Conservation (phyloP, 306 rosid genomes). For the Castanopsis chinensis region DNA sequence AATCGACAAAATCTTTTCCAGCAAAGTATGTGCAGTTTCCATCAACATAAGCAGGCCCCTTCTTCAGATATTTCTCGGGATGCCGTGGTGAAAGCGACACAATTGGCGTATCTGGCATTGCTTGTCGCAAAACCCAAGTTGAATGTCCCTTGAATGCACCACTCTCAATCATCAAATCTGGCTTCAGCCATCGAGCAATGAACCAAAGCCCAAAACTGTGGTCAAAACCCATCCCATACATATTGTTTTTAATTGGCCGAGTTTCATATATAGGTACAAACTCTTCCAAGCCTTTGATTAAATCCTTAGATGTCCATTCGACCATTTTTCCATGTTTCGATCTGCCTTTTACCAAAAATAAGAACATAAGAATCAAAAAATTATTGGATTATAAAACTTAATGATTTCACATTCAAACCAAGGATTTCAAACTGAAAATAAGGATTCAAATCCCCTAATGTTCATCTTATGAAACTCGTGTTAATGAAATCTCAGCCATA, state of each 20-base stretch:
- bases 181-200: conserved; percentile 86
- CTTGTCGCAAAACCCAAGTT: conserved; percentile 97
- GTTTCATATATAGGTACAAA: conserved; percentile 89
- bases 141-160: conserved; percentile 99
- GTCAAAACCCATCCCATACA: conserved; percentile 98
- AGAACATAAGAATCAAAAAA: conserved; percentile 60
- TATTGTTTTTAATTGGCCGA: conserved; percentile 79
- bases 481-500: background rate
- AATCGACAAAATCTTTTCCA: conserved; percentile 93
- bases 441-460: background rate
- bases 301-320: conserved; percentile 93
- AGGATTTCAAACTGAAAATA: conserved; percentile 14
- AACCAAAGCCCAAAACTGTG: conserved; percentile 99
- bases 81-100: conserved; percentile 89
- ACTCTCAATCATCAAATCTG: conserved; percentile 91
- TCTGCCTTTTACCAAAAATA: conserved; percentile 98
- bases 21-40: conserved; percentile 89
- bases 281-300: conserved; percentile 80
- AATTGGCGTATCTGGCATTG: conserved; percentile 77
- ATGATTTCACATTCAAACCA: conserved; percentile 22
- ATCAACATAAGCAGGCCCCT: conserved; percentile 97
- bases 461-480: background rate
- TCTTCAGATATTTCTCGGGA: conserved; percentile 92
- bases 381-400: conserved; percentile 9
- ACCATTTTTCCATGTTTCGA: conserved; percentile 95